Conservation (phyloP, 306 rosid species). For the Rosa lucieae region DNA sequence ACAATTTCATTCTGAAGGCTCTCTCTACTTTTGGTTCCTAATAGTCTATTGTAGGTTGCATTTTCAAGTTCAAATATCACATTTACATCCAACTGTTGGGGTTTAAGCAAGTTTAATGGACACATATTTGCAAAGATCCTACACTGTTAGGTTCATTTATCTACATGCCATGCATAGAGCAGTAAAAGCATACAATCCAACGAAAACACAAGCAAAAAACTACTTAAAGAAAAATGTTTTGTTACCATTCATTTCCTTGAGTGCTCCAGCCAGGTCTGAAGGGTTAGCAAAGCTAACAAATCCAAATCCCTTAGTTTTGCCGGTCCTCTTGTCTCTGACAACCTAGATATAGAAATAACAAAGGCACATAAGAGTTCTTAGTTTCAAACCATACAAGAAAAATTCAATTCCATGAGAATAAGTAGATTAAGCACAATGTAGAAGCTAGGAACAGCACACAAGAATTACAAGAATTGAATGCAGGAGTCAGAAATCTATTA, state of each 20-base stretch:
- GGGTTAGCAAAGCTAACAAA: conserved; percentile 94
- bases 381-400: not conserved
- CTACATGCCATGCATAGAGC: not conserved
- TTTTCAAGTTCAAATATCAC: not conserved
- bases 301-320: conserved; percentile 97
- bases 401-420: not conserved
- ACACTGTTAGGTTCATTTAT: not conserved
- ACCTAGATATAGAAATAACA: conserved; percentile 48
- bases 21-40: not conserved
- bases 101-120: not conserved
- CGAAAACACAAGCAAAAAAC: not conserved
- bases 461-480: not conserved
- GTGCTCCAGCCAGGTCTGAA: conserved; percentile 80
- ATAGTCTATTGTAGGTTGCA: not conserved
- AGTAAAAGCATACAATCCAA: not conserved
- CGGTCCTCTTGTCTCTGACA: conserved; percentile 94
- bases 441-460: not conserved
- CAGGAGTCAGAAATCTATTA: not conserved
- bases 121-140: not conserved
- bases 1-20: not conserved
- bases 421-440: not conserved
- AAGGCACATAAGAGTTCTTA: conserved; percentile 12
- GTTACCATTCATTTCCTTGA: conserved; percentile 94
- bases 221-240: not conserved
- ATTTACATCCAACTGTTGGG: not conserved